Conservation (phyloP, 495 filamentous ascomycete genomes). For the Penicillium waksmanii region DNA sequence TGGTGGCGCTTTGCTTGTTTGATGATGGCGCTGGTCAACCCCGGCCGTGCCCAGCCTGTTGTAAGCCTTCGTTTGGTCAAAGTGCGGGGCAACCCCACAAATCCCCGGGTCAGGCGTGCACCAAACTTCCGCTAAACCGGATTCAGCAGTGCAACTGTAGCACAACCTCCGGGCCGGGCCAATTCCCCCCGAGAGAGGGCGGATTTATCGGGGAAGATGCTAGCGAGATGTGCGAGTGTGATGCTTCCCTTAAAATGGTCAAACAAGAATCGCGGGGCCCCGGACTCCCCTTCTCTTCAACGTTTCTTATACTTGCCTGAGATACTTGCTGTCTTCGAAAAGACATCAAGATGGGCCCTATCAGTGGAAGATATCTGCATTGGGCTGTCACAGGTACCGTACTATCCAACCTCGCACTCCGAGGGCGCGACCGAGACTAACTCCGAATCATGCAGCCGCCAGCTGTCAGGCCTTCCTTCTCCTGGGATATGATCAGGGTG, state of each 20-base stretch:
- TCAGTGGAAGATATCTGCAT: neutral
- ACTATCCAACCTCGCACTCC: neutral
- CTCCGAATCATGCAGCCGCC: slow-evolving; percentile 10
- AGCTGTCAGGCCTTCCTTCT: slow-evolving; percentile 43
- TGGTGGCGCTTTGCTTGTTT: neutral
- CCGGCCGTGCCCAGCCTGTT: neutral
- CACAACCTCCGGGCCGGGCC: neutral
- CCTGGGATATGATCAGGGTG: slow-evolving; percentile 44
- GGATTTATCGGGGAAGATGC: neutral
- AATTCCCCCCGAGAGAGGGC: neutral
- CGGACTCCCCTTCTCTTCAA: neutral
- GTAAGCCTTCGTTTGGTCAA: neutral
- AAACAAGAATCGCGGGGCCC: neutral
- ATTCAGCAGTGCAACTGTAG: neutral
- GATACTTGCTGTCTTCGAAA: neutral
- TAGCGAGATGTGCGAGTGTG: neutral
- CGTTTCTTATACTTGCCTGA: neutral
- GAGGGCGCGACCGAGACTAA: neutral
- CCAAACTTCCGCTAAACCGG: neutral
- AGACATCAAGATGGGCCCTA: neutral
- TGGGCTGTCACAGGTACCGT: neutral
- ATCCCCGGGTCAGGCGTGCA: neutral
- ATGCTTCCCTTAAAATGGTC: neutral
- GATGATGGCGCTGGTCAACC: neutral
- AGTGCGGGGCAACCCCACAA: slow-evolving; percentile 2